Percentiles rank a stretch among this genome's conserved stretches.
These are phyloP conservation scores for Moesziomyces parantarcticus DNA, from an alignment of 1,284 basidiomycete species.

Conservation along the genomic window DNA sequence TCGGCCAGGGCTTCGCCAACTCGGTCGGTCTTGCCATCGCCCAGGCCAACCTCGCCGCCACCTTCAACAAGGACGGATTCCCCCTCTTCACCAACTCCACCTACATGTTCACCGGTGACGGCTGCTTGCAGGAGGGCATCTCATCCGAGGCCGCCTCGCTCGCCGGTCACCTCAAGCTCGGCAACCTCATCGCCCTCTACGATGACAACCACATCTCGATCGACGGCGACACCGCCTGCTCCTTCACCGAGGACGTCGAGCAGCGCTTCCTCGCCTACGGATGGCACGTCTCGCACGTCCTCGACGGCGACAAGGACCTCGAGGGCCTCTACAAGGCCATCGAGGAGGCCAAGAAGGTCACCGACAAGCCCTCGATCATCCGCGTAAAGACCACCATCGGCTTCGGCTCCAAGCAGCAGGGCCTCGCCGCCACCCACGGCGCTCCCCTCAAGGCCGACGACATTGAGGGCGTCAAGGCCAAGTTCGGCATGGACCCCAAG, in stretches of 20 bases:
- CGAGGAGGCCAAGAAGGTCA: slow-evolving; percentile 79
- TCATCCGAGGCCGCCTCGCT: slow-evolving; percentile 88
- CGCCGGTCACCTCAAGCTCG: slow-evolving; percentile 89
- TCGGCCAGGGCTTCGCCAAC: slow-evolving; percentile 88
- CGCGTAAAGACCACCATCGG: slow-evolving; percentile 89
- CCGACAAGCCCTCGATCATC: slow-evolving; percentile 86
- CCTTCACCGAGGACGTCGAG: slow-evolving; percentile 93
- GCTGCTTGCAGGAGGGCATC: slow-evolving; percentile 96
- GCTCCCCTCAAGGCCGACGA: slow-evolving; percentile 92
- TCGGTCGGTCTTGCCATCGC: slow-evolving; percentile 93
- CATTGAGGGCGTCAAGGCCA: slow-evolving; percentile 82
- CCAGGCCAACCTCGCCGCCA: slow-evolving; percentile 85
- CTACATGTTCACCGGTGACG: slow-evolving; percentile 89
- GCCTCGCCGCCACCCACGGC: slow-evolving; percentile 92
- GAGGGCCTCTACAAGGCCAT: slow-evolving; percentile 83
- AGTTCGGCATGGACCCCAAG: slow-evolving; percentile 84
- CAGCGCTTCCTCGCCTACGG: slow-evolving; percentile 89
- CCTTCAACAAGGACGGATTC: slow-evolving; percentile 89
- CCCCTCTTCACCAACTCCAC: slow-evolving; percentile 89
- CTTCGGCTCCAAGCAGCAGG: slow-evolving; percentile 89
- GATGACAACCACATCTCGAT: slow-evolving; percentile 85
- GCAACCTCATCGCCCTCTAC: slow-evolving; percentile 78
- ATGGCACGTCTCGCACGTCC: slow-evolving; percentile 89
- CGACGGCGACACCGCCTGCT: slow-evolving; percentile 88
- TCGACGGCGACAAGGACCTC: slow-evolving; percentile 86